Percentiles rank a stretch among this genome's conserved stretches.
Evolutionary conservation across 1,139 yeast genomes (phyloP).

Genomic region (Yarrowia galli): DNA sequence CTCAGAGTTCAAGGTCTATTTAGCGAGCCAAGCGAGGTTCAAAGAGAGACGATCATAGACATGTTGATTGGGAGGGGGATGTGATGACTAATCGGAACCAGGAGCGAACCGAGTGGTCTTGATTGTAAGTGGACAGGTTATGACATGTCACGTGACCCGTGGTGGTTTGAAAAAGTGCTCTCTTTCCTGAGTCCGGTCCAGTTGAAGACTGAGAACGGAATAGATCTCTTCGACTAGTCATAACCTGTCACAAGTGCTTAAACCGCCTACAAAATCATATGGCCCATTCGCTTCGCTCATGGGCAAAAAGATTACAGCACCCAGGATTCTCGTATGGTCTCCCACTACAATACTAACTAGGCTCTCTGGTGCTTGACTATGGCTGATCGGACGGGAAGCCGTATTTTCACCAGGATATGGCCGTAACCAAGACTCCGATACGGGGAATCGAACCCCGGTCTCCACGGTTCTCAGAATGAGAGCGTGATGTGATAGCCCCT

Average conservation of each 20-base stretch:
- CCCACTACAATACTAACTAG: conserved; percentile 36
- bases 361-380: conserved; percentile 37
- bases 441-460: conserved; percentile 39
- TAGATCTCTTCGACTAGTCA: too few relatives aligned
- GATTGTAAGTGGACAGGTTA: too few relatives aligned
- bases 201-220: too few relatives aligned
- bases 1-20: conserved; percentile 19
- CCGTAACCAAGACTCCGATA: conserved; percentile 32
- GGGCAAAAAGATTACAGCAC: conserved; percentile 32
- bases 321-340: conserved; percentile 37
- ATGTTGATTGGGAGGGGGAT: not conserved
- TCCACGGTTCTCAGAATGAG: conserved; percentile 36
- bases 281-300: not conserved
- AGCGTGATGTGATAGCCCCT: conserved; percentile 39
- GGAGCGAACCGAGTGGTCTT: too few relatives aligned
- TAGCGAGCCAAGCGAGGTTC: not conserved
- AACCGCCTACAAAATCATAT: not conserved
- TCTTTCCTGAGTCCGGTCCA: too few relatives aligned
- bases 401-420: conserved; percentile 36
- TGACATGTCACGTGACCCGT: not conserved
- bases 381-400: conserved; percentile 38
- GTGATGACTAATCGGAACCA: too few relatives aligned
- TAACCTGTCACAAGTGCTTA: too few relatives aligned
- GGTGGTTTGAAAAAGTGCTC: too few relatives aligned
- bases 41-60: too few relatives aligned